Evolutionary conservation across 345 rosid species (phyloP), one percentile per base, ranked within the genome.

Genomic region (Rhizophora apiculata): DNA sequence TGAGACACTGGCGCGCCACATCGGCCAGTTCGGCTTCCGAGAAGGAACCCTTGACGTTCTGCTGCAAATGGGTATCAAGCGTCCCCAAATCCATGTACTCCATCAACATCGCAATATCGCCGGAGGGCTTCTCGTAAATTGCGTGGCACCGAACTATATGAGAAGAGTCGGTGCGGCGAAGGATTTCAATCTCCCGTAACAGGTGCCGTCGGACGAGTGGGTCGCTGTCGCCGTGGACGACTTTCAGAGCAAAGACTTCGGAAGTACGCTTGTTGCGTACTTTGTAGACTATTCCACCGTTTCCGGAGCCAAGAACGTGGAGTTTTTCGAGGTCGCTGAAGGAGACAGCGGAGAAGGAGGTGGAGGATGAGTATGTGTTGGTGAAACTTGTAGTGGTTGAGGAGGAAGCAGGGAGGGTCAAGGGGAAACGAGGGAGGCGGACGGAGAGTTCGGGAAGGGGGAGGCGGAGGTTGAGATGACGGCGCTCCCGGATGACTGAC

Each of bases 1-100:
- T 79, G 0, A 93, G 83, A 9, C 89, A 89, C 71, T 93, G 89
- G 20, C 78, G 67, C 1, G 94, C 93, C 9, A 89, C 77, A 8
- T 77, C 69, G 2, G 89, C 80, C 8, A 93, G 85, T 0, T 62
- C 49, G 2, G 60, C 8, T 72, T 93, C 98, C 1, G 87, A 60
- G 36, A 89, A 88, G 18, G 82, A 43, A 2, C 46, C 46, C 15
- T 11, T 81, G 0, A 89, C 94, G 8, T 78, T 55, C 0, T 51
- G 22, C 3, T 72, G 64, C n/a, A 82, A 73, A 3, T 89, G 72
- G 0, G 92, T 69, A 2, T 91, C 96, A 5, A 93, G 74, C 0
- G 94, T 83, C 5, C 97, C 98, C 0, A 76, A 68, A 61, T 91
- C 97, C 98, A 93, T 87, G 76, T 85, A 76, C 78, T 93, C 98